Evolutionary conservation across 2,329 filamentous ascomycete genomes (phyloP), one percentile per base, ranked within the genome.

Genomic region (Calonectria pseudoreteaudii): DNA sequence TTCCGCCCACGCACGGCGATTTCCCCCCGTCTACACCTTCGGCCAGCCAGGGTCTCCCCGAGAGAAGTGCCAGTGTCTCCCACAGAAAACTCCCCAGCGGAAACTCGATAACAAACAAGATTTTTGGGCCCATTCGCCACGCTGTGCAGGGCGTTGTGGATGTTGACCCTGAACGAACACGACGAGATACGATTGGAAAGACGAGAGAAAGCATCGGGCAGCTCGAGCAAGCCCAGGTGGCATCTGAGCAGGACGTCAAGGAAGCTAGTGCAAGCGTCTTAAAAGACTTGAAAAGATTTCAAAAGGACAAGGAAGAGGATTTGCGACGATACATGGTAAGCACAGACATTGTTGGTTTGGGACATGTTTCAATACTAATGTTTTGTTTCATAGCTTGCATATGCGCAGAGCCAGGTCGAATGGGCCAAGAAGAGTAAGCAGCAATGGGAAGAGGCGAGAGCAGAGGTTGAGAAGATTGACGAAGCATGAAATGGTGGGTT

Each of bases 121-220:
- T 99, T 67, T 98, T 99, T 83, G 97, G 96, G 0, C 94, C 96
- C 14, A 93, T 99, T 75, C 97, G 95, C 70, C 96, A 99, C 85
- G 97, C 97, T 0, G 95, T 98, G 41, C 95, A 98, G 81, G 97
- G 97, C 5, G 96, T 98, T 80, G 96, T 97, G 1, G 97, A 99
- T 83, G 95, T 97, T 52, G 97, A 99, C 82, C 97, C 97, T 0
- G 97, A 99, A 86, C 90, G 96, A 76, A 98, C 96, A 53, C 90
- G 97, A 68, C 91, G 97, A 68, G 97, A 99, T 83, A 94, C 95
- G 76, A 98, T 99, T 79, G 96, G 96, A 49, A 98, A 98, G 89
- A 99, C 97, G 0, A 93, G 93, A 77, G 97, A 99, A 85, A 94
- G 93, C 72, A 92, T 99, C 75, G 90, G 86, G 58, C 91, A 98